Evolutionary conservation across 768 basidiomycete genomes (phyloP), one percentile per base, ranked within the genome.

Genomic region (Neoboletus subvelutipes): DNA sequence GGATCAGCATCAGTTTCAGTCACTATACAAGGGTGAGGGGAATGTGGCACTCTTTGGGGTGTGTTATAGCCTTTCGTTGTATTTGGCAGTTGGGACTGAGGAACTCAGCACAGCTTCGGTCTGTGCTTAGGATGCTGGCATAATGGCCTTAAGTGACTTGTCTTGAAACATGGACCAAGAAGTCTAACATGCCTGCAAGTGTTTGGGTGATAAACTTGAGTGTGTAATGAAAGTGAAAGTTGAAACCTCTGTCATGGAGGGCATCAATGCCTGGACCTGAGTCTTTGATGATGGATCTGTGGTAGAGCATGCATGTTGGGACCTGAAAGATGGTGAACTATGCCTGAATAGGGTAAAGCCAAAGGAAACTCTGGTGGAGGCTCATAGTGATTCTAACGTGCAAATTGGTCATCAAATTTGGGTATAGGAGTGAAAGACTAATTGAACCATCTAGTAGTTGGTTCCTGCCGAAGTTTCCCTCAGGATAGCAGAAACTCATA

Each of bases 371-470:
- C n/a, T n/a, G n/a, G n/a, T 90, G 88, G 88, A 90, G 86, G 88
- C 86, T 88, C 84, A 85, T 87, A 90, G 89, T 87, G 84, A 86
- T 91, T 90, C 89, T 91, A 88, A 90, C 86, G 86, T 90, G 89
- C 89, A 91, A 90, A 90, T 90, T 87, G 85, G 89, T 90, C 85
- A 87, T 90, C 86, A 79, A 88, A 90, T 86, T 88, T 89, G 88
- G 87, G 88, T 89, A 90, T 90, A 90, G 88, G 88, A 89, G 88
- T 84, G 86, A 90, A 90, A 90, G 89, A 90, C 88, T 87, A 89
- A 90, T 91, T 86, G 86, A 90, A 88, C 87, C 87, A 87, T 89
- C 81, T 88, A 88, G 62, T n/a, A n/a, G n/a, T n/a, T n/a, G n/a
- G n/a, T n/a, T n/a, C n/a, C n/a, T n/a, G n/a, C n/a, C n/a, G n/a